Base-by-base conservation (phyloP, 441 rosid species). In the Pelargonium myrrhifolium region DNA sequence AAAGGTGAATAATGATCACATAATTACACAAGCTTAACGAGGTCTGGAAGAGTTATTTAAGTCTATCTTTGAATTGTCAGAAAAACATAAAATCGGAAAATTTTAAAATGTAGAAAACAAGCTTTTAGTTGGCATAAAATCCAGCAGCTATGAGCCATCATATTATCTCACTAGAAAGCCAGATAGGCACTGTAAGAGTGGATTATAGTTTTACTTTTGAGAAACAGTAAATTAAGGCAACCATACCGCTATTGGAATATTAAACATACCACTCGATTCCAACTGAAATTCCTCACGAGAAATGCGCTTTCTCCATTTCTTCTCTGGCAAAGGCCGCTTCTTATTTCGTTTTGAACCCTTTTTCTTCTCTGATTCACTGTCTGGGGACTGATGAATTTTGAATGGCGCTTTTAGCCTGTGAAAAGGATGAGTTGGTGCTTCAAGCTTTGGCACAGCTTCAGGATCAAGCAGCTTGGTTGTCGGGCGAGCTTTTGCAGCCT, bases 401-500 rank as follows among this genome's bases (percentile, higher is more conserved):
- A 79, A 43, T 70, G 88, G 89, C 68, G 64, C 68, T 80, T 77
- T 91, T 68, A 88, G 77, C 82, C 96, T 87, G 81, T 77, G 92
- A 74, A 93, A 93, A 72, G 96, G 87, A 75, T 40, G 74, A 62
- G 93, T 75, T 9, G 96, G 88, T n/a, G 87, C 81, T 63, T 88
- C 96, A 85, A 89, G 96, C 83, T 84, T 89, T 42, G 97, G 97
- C 76, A 88, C 65, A 67, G 71, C 82, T 65, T 86, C 75, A n/a
- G 83, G 58, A 75, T 88, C 97, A 72, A 93, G 89, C 64, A 93
- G 81, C 79, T 85, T 91, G 55, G 93, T 93, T 47, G 83, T 64
- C 45, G 97, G 91, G 65, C 99, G 97, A 83, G 89, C 83, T 85
- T 86, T 85, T 62, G 87, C 86, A 56, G 93, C 95, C 72, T 81